These are phyloP conservation scores for Moesziomyces globuligerus DNA, from an alignment of 1,284 basidiomycete species.

Conservation along the genomic window DNA sequence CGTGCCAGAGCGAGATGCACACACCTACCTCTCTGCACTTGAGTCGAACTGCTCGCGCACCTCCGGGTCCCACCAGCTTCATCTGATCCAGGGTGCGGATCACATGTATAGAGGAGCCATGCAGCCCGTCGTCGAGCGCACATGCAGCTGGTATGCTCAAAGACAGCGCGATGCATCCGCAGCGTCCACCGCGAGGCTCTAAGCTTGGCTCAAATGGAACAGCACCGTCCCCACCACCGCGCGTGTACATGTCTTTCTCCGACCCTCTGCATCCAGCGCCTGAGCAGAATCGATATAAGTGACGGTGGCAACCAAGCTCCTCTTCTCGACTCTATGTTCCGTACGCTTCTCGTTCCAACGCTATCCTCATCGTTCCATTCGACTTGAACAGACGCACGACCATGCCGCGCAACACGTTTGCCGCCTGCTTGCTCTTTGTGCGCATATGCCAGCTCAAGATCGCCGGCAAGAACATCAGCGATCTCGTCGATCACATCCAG, in stretches of 20 bases:
- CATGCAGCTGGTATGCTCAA: conserved; percentile 26
- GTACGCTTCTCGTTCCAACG: no score
- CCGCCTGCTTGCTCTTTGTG: conserved; percentile 29
- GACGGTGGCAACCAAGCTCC: no score
- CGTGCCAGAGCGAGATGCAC: conserved; percentile 35
- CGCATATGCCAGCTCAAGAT: conserved; percentile 28
- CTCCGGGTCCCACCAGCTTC: conserved; percentile 28
- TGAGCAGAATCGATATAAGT: no score
- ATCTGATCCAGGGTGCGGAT: conserved; percentile 47
- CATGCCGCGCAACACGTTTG: conserved; percentile 21
- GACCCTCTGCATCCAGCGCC: no score
- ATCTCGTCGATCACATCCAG: conserved; percentile 26
- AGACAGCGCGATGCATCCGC: neutral
- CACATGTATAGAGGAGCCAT: conserved; percentile 40
- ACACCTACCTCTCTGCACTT: conserved; percentile 30
- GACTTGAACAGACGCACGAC: conserved; percentile 2
- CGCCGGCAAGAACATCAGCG: conserved; percentile 20
- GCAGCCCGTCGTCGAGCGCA: conserved; percentile 19
- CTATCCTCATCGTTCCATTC: no score
- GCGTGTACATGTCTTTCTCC: no score
- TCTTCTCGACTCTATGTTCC: no score
- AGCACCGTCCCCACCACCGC: no score
- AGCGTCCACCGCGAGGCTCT: conserved; percentile 12
- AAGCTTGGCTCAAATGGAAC: neutral
- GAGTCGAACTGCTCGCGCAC: conserved; percentile 5